Conservation (phyloP, 768 basidiomycete genomes). For the Boletus coccyginus region DNA sequence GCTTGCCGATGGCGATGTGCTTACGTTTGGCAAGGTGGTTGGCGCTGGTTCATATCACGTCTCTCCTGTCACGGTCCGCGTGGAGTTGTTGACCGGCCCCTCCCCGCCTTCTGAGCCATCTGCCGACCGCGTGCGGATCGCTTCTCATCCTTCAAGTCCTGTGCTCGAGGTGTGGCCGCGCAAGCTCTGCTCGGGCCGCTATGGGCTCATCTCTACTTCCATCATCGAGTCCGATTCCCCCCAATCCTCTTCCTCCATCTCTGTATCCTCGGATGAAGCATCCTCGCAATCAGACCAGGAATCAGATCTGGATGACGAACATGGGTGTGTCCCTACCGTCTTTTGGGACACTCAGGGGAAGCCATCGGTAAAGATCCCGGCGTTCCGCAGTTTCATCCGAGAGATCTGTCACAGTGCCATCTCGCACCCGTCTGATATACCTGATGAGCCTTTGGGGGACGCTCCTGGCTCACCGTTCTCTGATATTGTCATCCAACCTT, state of each 20-base stretch:
- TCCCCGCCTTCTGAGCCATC: slow-evolving; percentile 19
- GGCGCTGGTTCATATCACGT: slow-evolving; percentile 60
- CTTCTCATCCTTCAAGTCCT: slow-evolving; percentile 31
- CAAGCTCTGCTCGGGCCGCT: slow-evolving; percentile 54
- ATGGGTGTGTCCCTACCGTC: slow-evolving; percentile 11
- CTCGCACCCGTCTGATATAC: slow-evolving; percentile 9
- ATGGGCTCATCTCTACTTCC: slow-evolving; percentile 48
- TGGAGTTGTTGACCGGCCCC: slow-evolving; percentile 45
- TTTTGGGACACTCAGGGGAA: slow-evolving; percentile 15
- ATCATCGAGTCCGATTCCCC: slow-evolving; percentile 26
- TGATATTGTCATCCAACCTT: slow-evolving; percentile 3
- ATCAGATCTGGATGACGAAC: slow-evolving; percentile 57
- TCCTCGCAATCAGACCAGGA: slow-evolving; percentile 35
- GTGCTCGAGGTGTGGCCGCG: slow-evolving; percentile 19
- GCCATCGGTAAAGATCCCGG: slow-evolving; percentile 29
- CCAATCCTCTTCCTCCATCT: slow-evolving; percentile 39
- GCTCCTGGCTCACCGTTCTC: slow-evolving; percentile 6
- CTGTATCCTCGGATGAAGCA: slow-evolving; percentile 36
- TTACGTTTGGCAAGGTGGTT: slow-evolving; percentile 79
- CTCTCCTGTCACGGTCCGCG: slow-evolving; percentile 57
- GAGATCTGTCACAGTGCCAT: slow-evolving; percentile 21
- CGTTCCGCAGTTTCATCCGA: slow-evolving; percentile 31
- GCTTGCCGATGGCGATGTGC: slow-evolving; percentile 63
- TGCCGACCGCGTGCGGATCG: neutral
- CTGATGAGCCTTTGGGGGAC: slow-evolving; percentile 10